phyloP scores from a whole-genome alignment of 2,329 filamentous ascomycete genomes.

The Diaporthe vaccinii region DNA sequence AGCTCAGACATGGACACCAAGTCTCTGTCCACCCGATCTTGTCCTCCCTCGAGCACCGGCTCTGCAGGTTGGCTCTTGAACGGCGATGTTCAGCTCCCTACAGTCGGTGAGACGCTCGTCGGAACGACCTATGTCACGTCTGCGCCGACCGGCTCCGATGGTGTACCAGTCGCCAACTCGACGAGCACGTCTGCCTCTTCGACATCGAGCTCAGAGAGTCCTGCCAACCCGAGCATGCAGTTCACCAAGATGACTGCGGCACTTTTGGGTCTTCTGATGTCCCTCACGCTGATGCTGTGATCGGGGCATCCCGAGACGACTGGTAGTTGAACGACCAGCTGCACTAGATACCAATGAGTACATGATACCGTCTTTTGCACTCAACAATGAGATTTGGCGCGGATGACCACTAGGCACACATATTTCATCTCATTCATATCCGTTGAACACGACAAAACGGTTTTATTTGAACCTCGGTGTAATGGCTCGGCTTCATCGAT shows the following conservation, averaged over 20 bases:
- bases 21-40: conserved; percentile 73
- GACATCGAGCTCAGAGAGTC: conserved; percentile 52
- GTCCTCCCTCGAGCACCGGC: conserved; percentile 76
- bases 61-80: conserved; percentile 77
- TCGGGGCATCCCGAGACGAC: not conserved
- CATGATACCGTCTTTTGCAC: not conserved
- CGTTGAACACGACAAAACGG: conserved; percentile 1
- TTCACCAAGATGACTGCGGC: conserved; percentile 64
- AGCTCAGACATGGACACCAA: conserved; percentile 73
- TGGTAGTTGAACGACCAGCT: not conserved
- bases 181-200: conserved; percentile 47
- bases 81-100: conserved; percentile 77
- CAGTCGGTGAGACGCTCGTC: conserved; percentile 68
- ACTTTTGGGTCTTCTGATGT: conserved; percentile 64
- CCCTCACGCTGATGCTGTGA: conserved; percentile 65
- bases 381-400: not conserved
- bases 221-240: conserved; percentile 60
- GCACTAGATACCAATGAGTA: not conserved
- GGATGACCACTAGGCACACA: not conserved
- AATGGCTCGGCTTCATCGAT: not conserved
- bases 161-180: conserved; percentile 35
- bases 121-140: conserved; percentile 46
- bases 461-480: not conserved
- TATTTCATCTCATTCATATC: not conserved
- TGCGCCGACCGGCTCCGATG: conserved; percentile 36